Percentiles rank a stretch among this genome's conserved stretches.
phyloP scores from a whole-genome alignment of 352 stramenopile genomes.

The Phytopythium helicoides region DNA sequence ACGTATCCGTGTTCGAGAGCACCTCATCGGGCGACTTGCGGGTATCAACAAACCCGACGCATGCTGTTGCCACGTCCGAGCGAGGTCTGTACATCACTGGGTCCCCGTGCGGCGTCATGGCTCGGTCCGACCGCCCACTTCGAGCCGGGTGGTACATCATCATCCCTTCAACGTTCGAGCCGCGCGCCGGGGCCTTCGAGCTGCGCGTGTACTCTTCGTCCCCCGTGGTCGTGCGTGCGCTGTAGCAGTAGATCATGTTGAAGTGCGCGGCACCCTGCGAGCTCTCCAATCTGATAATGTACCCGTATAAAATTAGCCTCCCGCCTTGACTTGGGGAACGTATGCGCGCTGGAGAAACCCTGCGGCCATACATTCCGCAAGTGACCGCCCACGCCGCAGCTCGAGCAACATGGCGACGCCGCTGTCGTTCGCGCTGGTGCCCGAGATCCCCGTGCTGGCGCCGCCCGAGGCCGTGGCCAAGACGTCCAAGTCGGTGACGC shows the following conservation, averaged over 20 bases:
- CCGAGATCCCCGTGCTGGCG: conserved; percentile 54
- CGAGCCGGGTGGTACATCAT: conserved; percentile 63
- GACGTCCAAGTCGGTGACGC: conserved; percentile 70
- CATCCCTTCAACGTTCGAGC: conserved; percentile 77
- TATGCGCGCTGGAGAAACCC: not conserved
- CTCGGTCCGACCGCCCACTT: conserved; percentile 28
- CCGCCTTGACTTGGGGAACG: too few relatives aligned
- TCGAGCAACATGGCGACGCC: not conserved
- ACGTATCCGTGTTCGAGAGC: conserved; percentile 72
- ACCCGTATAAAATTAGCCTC: not conserved
- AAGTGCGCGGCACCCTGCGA: too few relatives aligned
- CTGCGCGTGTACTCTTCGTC: conserved; percentile 53
- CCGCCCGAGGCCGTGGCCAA: conserved; percentile 68
- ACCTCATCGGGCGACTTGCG: conserved; percentile 50
- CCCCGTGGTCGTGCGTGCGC: conserved; percentile 29
- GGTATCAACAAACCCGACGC: conserved; percentile 59
- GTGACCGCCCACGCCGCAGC: not conserved
- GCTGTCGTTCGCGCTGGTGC: conserved; percentile 51
- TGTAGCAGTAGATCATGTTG: conserved; percentile 26
- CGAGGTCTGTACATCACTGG: conserved; percentile 54
- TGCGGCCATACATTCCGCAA: conserved; percentile 2
- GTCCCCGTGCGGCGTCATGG: conserved; percentile 50
- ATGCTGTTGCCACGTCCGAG: conserved; percentile 56
- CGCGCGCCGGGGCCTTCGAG: conserved; percentile 50
- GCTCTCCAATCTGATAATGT: too few relatives aligned